Evolutionary conservation across 257 asterid species (phyloP).

Genomic region (Henckelia pumila): DNA sequence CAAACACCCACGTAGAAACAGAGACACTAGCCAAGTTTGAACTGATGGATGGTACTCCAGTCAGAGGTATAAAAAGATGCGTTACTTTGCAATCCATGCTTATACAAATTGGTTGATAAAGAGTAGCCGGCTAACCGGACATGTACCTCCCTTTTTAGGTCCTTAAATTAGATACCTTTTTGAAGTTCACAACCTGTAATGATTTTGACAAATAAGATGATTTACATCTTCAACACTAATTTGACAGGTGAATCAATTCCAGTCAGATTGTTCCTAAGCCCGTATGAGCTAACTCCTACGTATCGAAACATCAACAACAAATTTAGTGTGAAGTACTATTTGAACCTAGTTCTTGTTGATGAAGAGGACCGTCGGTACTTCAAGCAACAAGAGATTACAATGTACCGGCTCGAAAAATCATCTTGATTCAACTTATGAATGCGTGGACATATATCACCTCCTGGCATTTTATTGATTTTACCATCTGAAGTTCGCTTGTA

Average conservation of each 20-base stretch:
- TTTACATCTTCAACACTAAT: conserved; percentile 20
- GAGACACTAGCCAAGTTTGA: conserved; percentile 98
- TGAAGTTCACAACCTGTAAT: not conserved
- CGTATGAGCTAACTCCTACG: conserved; percentile 93
- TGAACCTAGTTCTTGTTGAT: conserved; percentile 96
- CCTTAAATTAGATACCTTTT: not conserved
- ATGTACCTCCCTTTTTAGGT: not conserved
- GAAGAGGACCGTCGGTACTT: conserved; percentile 97
- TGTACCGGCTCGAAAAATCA: conserved; percentile 73
- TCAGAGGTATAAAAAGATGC: conserved; percentile 57
- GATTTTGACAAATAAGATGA: not conserved
- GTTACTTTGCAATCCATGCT: not conserved
- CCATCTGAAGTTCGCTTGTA: conserved; percentile 19
- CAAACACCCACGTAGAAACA: conserved; percentile 96
- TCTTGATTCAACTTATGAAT: conserved; percentile 31
- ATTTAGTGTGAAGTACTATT: conserved; percentile 86
- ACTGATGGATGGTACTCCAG: conserved; percentile 99
- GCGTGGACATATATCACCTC: conserved; percentile 18
- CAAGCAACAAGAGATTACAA: conserved; percentile 91
- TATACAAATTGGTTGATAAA: not conserved
- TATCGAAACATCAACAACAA: conserved; percentile 89
- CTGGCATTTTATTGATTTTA: conserved; percentile 23
- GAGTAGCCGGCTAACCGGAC: not conserved
- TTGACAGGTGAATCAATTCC: conserved; percentile 95
- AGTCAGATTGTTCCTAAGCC: conserved; percentile 88